Evolutionary conservation across 2,329 filamentous ascomycete species (phyloP), one percentile per base, ranked within the genome.

Genomic region (Alternaria solani): DNA sequence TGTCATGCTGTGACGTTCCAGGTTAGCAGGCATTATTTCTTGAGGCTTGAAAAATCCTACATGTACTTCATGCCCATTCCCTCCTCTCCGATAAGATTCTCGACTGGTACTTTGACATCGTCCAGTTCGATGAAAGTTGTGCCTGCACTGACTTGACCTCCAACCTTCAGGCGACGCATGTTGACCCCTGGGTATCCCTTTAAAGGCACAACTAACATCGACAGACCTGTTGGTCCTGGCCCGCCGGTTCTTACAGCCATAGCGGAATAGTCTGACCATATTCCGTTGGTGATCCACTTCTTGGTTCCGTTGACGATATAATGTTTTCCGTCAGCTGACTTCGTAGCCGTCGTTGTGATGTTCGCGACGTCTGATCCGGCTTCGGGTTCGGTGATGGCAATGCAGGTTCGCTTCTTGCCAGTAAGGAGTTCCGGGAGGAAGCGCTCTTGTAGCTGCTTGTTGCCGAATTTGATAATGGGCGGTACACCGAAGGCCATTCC

Each of bases 51-150:
- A 44, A 3, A 26, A 18, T 16, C 63, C 51, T 65, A 68, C 70
- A 91, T 86, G 71, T 91, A 91, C 59, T 82, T 84, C 89, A 93
- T 92, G 5, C 91, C 91, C 69, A 85, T 80, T 11, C 89, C 90
- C 75, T 93, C 90, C 20, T 82, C 67, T 3, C 90, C 91, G 58
- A 93, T 87, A 7, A 93, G 78, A 72, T 93, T 92, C 70, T 86
- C 85, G 0, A 87, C 84, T 0, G 90, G 90, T 1, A 93, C 90
- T 58, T 87, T 84, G 20, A 93, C 91, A 54, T 93, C 89, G 69
- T 92, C 90, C 1, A 93, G 82, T 72, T 91, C 89, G 67, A 93
- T 92, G 75, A 87, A 93, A 0, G 91, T 91, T 1, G 90, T 93
- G 2, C 90, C 91, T 1, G 87, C 87, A 0, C 84, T 83, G 43